Conservation (phyloP, 169 alveolate species). For the Blepharisma undulans region DNA sequence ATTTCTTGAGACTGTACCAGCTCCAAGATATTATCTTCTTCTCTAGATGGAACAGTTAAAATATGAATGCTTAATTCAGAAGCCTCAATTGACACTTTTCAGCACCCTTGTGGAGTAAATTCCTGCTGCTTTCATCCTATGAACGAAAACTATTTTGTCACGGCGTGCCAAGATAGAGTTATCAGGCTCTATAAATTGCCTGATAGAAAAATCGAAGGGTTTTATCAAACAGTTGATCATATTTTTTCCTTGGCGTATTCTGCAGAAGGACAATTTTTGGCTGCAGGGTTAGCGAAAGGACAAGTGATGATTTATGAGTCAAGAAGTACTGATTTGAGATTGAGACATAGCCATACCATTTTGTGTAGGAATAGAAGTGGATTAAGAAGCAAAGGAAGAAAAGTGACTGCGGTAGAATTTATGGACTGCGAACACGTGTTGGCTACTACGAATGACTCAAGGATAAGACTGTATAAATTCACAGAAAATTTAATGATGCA, state of each 20-base stretch:
- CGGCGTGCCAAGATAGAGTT: not conserved
- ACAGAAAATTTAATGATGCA: not conserved
- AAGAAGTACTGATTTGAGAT: not conserved
- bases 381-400: not conserved
- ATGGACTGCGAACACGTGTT: not conserved
- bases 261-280: not conserved
- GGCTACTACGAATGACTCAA: not conserved
- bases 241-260: not conserved
- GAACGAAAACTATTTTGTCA: not conserved
- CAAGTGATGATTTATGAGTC: constrained; percentile 1
- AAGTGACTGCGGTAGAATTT: not conserved
- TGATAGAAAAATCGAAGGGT: not conserved
- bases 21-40: not conserved
- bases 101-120: not conserved
- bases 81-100: not conserved
- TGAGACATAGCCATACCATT: not conserved
- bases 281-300: not conserved
- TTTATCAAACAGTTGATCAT: not conserved
- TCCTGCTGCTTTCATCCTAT: not conserved
- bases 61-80: not conserved
- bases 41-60: constrained; percentile 10
- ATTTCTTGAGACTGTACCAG: not conserved
- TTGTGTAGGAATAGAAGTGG: not conserved
- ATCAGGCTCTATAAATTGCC: not conserved
- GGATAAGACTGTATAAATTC: not conserved